These are phyloP conservation scores for Pholiota adiposa DNA, from an alignment of 1,284 basidiomycete species.

Conservation along the genomic window DNA sequence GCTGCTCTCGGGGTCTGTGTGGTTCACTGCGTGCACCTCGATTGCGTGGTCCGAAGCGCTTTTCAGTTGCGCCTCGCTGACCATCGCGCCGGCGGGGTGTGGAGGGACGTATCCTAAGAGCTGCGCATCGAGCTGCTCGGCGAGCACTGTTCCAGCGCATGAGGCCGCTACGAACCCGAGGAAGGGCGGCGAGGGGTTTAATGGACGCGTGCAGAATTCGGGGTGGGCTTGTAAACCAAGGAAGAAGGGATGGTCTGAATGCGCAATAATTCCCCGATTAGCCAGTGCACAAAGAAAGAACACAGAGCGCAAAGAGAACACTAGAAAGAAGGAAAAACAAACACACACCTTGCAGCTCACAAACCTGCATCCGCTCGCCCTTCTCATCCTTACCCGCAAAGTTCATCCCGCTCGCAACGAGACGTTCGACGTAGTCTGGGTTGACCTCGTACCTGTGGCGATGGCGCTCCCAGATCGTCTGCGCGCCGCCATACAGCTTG, in stretches of 20 bases:
- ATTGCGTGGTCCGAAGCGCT: constrained; percentile 19
- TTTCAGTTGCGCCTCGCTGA: constrained; percentile 42
- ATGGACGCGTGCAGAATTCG: constrained; percentile 97
- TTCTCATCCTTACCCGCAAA: constrained; percentile 96
- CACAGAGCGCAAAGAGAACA: not conserved
- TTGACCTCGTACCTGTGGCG: constrained; percentile 98
- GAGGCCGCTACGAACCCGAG: constrained; percentile 94
- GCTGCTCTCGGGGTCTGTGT: constrained; percentile 12
- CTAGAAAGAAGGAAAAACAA: not conserved
- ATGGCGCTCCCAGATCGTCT: constrained; percentile 95
- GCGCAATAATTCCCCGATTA: not conserved
- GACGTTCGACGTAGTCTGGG: constrained; percentile 80
- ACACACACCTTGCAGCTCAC: constrained; percentile 81
- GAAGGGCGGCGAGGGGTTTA: constrained; percentile 98
- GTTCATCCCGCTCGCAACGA: constrained; percentile 75
- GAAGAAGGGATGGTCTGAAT: constrained; percentile 91
- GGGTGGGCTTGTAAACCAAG: constrained; percentile 96
- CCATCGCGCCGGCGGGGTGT: constrained; percentile 50
- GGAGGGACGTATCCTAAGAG: constrained; percentile 42
- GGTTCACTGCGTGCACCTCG: constrained; percentile 5
- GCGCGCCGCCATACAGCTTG: constrained; percentile 84
- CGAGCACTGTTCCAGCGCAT: constrained; percentile 63
- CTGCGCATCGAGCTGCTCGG: constrained; percentile 80
- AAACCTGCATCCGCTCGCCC: constrained; percentile 97
- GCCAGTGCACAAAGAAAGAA: not conserved